Percentiles rank a stretch among this genome's conserved stretches.
Conservation (phyloP, 148 eudicot species). For the Fagopyrum esculentum region DNA sequence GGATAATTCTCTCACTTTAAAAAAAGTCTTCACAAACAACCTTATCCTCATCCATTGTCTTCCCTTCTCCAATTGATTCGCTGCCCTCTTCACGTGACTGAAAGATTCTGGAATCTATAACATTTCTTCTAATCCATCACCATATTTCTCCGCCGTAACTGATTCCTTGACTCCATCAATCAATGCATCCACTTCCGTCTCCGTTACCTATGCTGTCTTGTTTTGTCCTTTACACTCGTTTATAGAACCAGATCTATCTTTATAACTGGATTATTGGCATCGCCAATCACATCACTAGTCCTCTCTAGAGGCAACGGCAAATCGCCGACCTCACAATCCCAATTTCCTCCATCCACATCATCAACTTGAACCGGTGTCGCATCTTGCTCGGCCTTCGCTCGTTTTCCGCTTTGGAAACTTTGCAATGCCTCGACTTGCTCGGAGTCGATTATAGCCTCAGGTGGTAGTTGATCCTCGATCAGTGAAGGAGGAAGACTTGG, state of each 20-base stretch:
- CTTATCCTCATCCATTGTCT: constrained; percentile 11
- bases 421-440: not conserved
- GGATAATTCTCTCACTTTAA: not conserved
- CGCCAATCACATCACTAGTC: not conserved
- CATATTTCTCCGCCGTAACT: not conserved
- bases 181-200: not conserved
- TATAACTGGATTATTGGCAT: not conserved
- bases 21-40: not conserved
- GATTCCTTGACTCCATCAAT: not conserved
- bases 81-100: not conserved
- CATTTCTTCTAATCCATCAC: not conserved
- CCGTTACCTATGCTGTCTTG: not conserved
- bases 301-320: not conserved
- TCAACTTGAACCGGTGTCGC: constrained; percentile 6
- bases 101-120: not conserved
- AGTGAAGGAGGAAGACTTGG: constrained; percentile 4
- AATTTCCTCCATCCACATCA: not conserved
- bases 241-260: not conserved
- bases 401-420: constrained; percentile 9
- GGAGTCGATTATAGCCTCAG: not conserved
- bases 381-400: not conserved
- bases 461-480: constrained; percentile 4
- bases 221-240: not conserved
- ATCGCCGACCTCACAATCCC: constrained; percentile 1
- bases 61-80: not conserved